Evolutionary conservation across 139 green algal species (phyloP).

Genomic region (Astrephomene gubernaculifera): DNA sequence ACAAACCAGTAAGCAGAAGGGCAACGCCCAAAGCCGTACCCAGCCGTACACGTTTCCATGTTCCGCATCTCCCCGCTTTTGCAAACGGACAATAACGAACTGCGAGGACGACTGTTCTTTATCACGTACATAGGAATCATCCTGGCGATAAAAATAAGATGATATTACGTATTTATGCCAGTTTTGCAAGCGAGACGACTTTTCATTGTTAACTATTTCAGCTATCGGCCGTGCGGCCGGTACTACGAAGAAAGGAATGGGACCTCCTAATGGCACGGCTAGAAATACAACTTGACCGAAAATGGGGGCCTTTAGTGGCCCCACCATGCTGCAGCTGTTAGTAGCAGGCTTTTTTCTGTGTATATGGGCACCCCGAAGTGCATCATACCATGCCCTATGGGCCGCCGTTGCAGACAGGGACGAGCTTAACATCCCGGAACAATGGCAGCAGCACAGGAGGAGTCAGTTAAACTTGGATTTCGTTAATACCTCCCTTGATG

Average conservation of each 20-base stretch:
- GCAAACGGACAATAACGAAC: too few relatives aligned
- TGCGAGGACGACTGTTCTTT: too few relatives aligned
- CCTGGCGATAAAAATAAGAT: too few relatives aligned
- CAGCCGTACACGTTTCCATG: too few relatives aligned
- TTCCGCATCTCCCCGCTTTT: too few relatives aligned
- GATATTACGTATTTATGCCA: too few relatives aligned
- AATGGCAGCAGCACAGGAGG: slow-evolving; percentile 8
- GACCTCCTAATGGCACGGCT: not conserved
- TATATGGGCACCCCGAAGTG: not conserved
- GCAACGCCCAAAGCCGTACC: too few relatives aligned
- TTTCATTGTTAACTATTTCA: too few relatives aligned
- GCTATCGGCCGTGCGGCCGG: not conserved
- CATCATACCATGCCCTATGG: not conserved
- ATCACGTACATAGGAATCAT: too few relatives aligned
- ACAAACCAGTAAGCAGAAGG: too few relatives aligned
- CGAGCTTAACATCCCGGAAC: not conserved
- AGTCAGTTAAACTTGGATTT: slow-evolving; percentile 7
- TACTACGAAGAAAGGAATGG: not conserved
- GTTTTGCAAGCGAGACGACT: too few relatives aligned
- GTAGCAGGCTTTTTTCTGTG: not conserved
- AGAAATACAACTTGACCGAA: not conserved
- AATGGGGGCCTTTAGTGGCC: slow-evolving; percentile 12
- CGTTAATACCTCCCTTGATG: slow-evolving; percentile 30
- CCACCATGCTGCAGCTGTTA: not conserved
- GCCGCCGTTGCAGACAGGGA: not conserved